Conservation (phyloP, 345 rosid genomes). For the Xanthoceras sorbifolium region DNA sequence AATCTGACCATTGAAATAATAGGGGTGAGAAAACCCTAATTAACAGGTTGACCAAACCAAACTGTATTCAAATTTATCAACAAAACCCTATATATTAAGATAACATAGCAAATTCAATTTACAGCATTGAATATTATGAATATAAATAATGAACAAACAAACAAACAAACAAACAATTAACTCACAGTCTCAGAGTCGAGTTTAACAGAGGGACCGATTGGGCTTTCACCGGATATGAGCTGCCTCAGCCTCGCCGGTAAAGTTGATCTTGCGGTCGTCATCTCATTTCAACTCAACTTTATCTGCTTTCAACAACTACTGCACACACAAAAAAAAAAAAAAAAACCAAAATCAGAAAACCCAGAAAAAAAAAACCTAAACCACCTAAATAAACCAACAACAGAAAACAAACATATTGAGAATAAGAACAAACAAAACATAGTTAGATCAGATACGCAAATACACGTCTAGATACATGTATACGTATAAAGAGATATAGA, state of each 20-base stretch:
- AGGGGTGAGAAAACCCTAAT: conserved; percentile 21
- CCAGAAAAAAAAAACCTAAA: conserved; percentile 14
- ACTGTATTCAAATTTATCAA: neutral
- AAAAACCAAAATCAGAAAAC: neutral
- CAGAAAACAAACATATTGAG: neutral
- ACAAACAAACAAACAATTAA: conserved; percentile 9
- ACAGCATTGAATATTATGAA: neutral
- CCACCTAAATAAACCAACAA: conserved; percentile 8
- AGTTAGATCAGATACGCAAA: conserved; percentile 32
- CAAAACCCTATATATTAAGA: conserved; percentile 8
- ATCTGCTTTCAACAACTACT: conserved; percentile 43
- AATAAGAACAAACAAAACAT: neutral
- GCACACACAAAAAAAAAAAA: conserved; percentile 11
- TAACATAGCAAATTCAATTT: neutral
- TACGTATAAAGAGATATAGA: conserved; percentile 4
- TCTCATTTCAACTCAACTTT: conserved; percentile 42
- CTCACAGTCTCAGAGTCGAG: conserved; percentile 90
- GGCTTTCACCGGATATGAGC: conserved; percentile 82
- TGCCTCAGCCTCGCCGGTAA: conserved; percentile 90
- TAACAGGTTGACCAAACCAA: neutral
- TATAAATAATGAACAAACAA: neutral
- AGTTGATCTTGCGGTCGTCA: conserved; percentile 83
- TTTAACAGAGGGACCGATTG: conserved; percentile 71
- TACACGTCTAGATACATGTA: neutral
- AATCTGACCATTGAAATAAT: neutral